Evolutionary conservation across 331 rosid genomes (phyloP), one percentile per base, ranked within the genome.

Genomic region (Arachis monticola): DNA sequence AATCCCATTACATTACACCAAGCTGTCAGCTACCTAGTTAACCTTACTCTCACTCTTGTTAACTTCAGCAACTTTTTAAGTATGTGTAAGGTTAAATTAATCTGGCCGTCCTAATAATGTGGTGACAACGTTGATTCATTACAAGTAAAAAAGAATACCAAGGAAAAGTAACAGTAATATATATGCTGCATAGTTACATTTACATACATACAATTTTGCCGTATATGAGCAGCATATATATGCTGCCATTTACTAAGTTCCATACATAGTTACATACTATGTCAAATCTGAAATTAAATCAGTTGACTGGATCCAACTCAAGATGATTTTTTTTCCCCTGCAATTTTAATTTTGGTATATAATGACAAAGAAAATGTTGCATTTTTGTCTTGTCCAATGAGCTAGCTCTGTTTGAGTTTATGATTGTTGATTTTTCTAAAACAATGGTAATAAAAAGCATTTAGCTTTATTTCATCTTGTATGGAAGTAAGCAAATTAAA

Each of bases 211-310:
- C 22, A 17, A 17, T 17, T 17, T 17, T 17, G 22, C 22, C 22
- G 22, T 17, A 17, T 17, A 17, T 17, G 22, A 17, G 22, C 22
- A 17, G 22, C 22, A 17, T 17, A 17, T 17, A 17, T 17, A 17
- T 17, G 22, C 22, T 17, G 22, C 22, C 22, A 17, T 17, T 17
- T 17, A 17, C 22, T 17, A 17, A 17, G 22, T 41, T 64, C 64
- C 31, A 22, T 51, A 13, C 17, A 74, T 27, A 10, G 13, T 63
- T 51, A 13, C 56, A 12, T 11, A 11, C 38, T 64, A 42, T 17
- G 10, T 63, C 53, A 42, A 63, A 17, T 41, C 56, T 53, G 30
- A 41, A 53, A 5, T 70, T 69, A 52, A 63, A 69, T 5, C 35
- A 31, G n/a, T 40, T 9, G 30, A 45, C 56, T 13, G 64, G 12